Base-by-base conservation (phyloP, 176 grass and related monocot genomes). In the Pontederia crassipes region DNA sequence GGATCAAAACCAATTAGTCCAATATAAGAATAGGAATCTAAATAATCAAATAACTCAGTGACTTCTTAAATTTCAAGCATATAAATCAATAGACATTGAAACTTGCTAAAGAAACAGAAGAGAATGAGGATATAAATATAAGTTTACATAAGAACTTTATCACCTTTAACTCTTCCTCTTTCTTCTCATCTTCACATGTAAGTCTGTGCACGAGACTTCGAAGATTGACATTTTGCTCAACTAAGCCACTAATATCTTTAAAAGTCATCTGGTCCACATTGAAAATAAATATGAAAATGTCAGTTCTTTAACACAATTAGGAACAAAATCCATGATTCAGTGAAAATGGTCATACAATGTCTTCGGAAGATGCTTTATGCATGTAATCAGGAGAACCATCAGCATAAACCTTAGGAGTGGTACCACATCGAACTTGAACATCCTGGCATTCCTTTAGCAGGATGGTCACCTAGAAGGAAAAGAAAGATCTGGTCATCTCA, bases 371-470 rank as follows among this genome's bases (percentile, higher is more conserved):
- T 57, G 10, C 59, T 76, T 32, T 64, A 51, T 46, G 50, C 74
- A 70, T 52, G 52, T 50, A 80, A 17, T 49, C 28, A 78, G 74
- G 29, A 66, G 72, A 62, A 77, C 29, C 64, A 59, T 64, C 61
- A 18, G 16, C 69, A 53, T 45, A 54, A 70, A 54, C 54, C 45
- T 61, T 32, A 79, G 76, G 70, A 47, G 48, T 74, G 77, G 76
- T 78, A 75, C 93, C 88, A 74, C 88, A 98, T 55, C 88, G 87
- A 65, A 92, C 65, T 74, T 98, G 93, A 74, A 98, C 77, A 74
- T 98, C 84, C 83, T 89, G 87, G 58, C 88, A 98, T 68, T 98
- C 93, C 72, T 98, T 98, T 66, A 98, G 67, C 54, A 98, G 82
- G 48, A 98, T 69, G 80, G 88, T 58, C 4, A 98, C 62, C 93